Base-by-base conservation (phyloP, 305 asterid genomes). In the Caryopteris hybrid region DNA sequence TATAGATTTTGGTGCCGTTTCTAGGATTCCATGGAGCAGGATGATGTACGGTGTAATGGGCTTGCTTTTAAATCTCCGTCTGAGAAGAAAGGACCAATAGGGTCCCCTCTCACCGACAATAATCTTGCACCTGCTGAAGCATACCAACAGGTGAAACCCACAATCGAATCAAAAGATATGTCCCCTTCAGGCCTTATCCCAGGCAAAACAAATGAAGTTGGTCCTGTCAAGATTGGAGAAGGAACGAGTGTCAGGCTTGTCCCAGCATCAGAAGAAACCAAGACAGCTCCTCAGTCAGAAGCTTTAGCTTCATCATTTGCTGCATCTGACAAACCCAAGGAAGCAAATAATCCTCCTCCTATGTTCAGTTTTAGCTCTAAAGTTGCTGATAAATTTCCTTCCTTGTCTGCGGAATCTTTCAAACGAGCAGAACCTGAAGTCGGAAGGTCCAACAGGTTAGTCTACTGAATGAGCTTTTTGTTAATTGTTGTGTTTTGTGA, bases 21-120 rank as follows among this genome's bases (percentile, higher is more conserved):
- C 39, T 69, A 82, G 95, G 95, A 76, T 65, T 63, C 63, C 16
- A 36, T 70, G 64, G 88, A 79, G 63, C 83, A 47, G 68, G 88
- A 82, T 65, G 87, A 83, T 70, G 65, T 38, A 22, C 76, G 54
- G 34, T 57, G 78, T 45, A 76, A 80, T 57, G 88, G 83, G 27
- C 68, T 48, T 76, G 76, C 75, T 36, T 51, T 86, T 34, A 56
- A 52, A 71, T 66, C 65, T 48, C 45, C 70, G 1, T 64, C 69
- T 27, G 85, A 75, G 58, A 77, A 63, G 53, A 74, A 66, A 31
- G 80, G 61, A 72, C 51, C 56, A 58, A 20, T 27, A 39, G 78
- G 66, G 59, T 50, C 61, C 47, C 54, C 72, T 61, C 66, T 25
- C 18, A 38, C 17, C n/a, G 81, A 69, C 18, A 74, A 68, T 50